Evolutionary conservation across 2,329 filamentous ascomycete species (phyloP), one percentile per base, ranked within the genome.

Genomic region (Alternaria panax): DNA sequence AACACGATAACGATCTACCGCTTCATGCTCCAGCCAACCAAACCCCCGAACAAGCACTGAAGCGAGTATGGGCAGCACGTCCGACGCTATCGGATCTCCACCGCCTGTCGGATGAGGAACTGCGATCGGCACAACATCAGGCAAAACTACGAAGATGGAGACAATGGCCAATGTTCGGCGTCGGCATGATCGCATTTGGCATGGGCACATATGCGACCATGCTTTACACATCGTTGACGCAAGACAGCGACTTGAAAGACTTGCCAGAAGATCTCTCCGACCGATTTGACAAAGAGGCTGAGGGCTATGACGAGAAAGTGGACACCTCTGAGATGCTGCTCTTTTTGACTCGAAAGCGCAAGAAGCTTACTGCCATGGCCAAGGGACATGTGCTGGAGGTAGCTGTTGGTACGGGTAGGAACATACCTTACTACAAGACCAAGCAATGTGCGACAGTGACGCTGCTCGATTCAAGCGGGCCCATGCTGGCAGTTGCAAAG

Each of bases 321-420:
- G 78, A 78, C 54, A 67, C 76, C 18, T 78, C 78, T 6, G 82
- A 84, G 64, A 74, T 66, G 59, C 62, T 82, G 34, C 77, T 80
- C 61, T 74, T 81, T 22, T 66, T 84, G 53, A 79, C 72, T 25
- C 67, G 66, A 43, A 73, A 76, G 51, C 77, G 82, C 50, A 78
- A 78, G 62, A 69, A 76, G 60, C 71, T 84, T 25, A 75, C 78
- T 3, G 60, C 67, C 34, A 72, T 75, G 65, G 82, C 80, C 56
- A 69, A 66, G 12, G 82, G 82, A 1, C 75, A 84, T 69, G 82
- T 84, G 14, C 66, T 84, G 34, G 82, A 84, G 68, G 80, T 80
- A 14, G 80, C 80, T 20, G 82, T 81, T 45, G 82, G 82, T 7
- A 84, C 82, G 0, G 82, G 82, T 16, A 74, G 82, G 62, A 84